Percentiles rank a stretch among this genome's conserved stretches.
phyloP scores from a whole-genome alignment of 1,284 basidiomycete species.

The Phellopilus nigrolimitatus region DNA sequence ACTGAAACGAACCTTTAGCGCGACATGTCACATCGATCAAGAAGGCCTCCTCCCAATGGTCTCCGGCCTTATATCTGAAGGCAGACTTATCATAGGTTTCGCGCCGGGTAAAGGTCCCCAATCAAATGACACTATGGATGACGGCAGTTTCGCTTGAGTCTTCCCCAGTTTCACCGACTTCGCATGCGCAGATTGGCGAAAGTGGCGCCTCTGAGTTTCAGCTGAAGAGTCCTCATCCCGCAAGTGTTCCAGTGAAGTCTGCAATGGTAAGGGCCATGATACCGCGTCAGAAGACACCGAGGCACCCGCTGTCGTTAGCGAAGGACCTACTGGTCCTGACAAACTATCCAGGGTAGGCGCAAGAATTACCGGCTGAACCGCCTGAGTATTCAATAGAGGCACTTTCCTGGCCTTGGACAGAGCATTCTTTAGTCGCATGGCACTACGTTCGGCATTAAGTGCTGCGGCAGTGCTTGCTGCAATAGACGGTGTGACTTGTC shows the following conservation, averaged over 20 bases:
- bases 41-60: not conserved
- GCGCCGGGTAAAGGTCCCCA: constrained; percentile 25
- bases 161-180: constrained; percentile 19
- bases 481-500: constrained; percentile 54
- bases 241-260: not conserved
- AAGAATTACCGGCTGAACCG: constrained; percentile 35
- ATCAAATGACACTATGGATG: constrained; percentile 21
- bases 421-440: constrained; percentile 62
- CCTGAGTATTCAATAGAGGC: constrained; percentile 60
- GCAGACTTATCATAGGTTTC: constrained; percentile 20
- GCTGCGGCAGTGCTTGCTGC: constrained; percentile 72
- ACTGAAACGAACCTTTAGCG: too few relatives aligned
- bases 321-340: constrained; percentile 20
- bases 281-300: not conserved
- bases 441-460: constrained; percentile 70
- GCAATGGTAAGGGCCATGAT: not conserved
- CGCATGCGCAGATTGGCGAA: constrained; percentile 15
- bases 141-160: constrained; percentile 3
- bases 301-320: not conserved
- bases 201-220: constrained; percentile 10
- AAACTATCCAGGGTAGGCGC: constrained; percentile 39
- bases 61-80: constrained; percentile 19
- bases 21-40: not conserved
- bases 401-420: constrained; percentile 56
- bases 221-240: not conserved